Conservation (phyloP, 306 rosid species). For the Begonia loranthoides region DNA sequence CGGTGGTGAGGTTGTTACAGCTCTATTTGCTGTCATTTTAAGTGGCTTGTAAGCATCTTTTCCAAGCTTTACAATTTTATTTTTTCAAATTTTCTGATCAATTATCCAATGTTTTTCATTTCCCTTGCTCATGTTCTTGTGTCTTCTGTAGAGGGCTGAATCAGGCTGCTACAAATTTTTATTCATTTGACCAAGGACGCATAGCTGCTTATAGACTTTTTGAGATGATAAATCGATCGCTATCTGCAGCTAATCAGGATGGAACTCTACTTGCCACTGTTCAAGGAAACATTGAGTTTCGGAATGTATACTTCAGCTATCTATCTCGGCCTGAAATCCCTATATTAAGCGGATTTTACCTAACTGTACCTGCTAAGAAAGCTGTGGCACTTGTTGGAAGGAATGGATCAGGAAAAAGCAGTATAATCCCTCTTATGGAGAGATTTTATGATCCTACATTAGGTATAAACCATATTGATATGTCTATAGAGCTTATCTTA, state of each 20-base stretch:
- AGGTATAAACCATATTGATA: slow-evolving; percentile 30
- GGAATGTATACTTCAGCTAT: slow-evolving; percentile 97
- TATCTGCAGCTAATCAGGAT: slow-evolving; percentile 72
- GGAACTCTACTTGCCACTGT: slow-evolving; percentile 58
- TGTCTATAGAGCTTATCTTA: neutral
- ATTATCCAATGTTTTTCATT: slow-evolving; percentile 11
- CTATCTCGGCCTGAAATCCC: slow-evolving; percentile 99
- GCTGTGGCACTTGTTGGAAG: slow-evolving; percentile 99
- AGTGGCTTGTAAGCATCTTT: slow-evolving; percentile 88
- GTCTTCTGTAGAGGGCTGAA: slow-evolving; percentile 61
- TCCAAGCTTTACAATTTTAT: neutral
- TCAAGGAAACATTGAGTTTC: slow-evolving; percentile 93
- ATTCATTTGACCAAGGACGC: slow-evolving; percentile 98
- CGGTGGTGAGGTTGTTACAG: slow-evolving; percentile 93
- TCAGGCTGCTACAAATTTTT: slow-evolving; percentile 98
- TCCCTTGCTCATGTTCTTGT: slow-evolving; percentile 9
- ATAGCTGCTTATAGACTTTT: slow-evolving; percentile 96
- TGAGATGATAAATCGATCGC: slow-evolving; percentile 99
- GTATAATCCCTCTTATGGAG: slow-evolving; percentile 99
- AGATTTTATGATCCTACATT: slow-evolving; percentile 97
- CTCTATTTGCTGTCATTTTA: slow-evolving; percentile 87
- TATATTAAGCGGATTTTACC: slow-evolving; percentile 94
- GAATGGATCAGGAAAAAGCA: slow-evolving; percentile 98
- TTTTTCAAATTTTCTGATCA: slow-evolving; percentile 1
- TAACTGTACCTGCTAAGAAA: slow-evolving; percentile 96